phyloP scores from a whole-genome alignment of 306 rosid genomes.

The Rosa chinensis region DNA sequence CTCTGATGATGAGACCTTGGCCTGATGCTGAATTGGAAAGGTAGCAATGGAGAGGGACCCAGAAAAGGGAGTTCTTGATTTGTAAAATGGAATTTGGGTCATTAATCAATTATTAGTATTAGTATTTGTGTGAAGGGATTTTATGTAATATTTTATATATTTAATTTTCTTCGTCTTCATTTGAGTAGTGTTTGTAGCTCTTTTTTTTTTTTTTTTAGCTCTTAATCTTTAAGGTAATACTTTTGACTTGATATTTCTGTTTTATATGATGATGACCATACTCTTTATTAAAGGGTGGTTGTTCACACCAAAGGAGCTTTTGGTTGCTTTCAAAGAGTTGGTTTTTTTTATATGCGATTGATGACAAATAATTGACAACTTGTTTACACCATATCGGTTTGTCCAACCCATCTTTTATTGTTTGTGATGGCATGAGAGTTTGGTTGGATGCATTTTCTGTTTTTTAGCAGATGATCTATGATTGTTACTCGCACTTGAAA shows the following conservation, averaged over 20 bases:
- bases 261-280: not conserved
- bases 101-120: not conserved
- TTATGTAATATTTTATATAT: not conserved
- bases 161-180: too few species aligned
- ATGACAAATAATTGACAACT: constrained; percentile 1
- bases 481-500: not conserved
- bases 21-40: not conserved
- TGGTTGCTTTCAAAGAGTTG: not conserved
- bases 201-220: not conserved
- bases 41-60: not conserved
- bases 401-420: not conserved
- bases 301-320: not conserved
- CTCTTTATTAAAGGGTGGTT: not conserved
- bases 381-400: constrained; percentile 3
- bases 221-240: not conserved
- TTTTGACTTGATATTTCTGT: not conserved
- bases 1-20: not conserved
- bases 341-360: not conserved
- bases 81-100: constrained; percentile 7
- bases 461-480: not conserved
- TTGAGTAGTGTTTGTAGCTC: not conserved
- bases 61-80: not conserved
- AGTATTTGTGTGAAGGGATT: not conserved
- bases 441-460: not conserved
- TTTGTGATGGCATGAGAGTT: not conserved